Evolutionary conservation across 2,329 filamentous ascomycete genomes (phyloP).

Genomic region (Cytospora piceicola): DNA sequence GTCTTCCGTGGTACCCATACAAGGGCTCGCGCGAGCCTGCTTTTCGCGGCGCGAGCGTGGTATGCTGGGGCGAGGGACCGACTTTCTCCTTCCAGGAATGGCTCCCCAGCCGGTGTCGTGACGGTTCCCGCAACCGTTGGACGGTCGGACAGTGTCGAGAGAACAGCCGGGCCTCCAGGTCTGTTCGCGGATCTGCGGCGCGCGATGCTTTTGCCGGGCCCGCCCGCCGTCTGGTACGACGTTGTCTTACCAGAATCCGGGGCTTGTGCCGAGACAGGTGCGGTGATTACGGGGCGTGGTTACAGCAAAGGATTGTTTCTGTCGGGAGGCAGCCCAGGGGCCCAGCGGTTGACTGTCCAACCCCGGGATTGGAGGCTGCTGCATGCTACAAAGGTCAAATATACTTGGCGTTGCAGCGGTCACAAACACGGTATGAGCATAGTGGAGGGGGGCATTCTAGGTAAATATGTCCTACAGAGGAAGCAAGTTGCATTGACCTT

Average conservation of each 20-base stretch:
- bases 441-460: too few relatives aligned
- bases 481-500: too few relatives aligned
- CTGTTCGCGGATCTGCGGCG: background rate
- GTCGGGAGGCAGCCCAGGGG: background rate
- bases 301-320: background rate
- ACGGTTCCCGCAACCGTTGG: background rate
- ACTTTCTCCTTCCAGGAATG: background rate
- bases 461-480: too few relatives aligned
- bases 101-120: background rate
- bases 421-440: too few relatives aligned
- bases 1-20: background rate
- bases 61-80: too few relatives aligned
- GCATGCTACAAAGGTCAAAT: too few relatives aligned
- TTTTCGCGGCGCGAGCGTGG: background rate
- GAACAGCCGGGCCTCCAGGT: too few relatives aligned
- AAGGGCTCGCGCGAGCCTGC: too few relatives aligned
- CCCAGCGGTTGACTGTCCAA: background rate
- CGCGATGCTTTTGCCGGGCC: background rate
- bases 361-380: too few relatives aligned
- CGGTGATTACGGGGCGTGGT: background rate
- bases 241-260: slow-evolving; percentile 17
- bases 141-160: background rate
- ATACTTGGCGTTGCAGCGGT: too few relatives aligned
- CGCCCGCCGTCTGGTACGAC: slow-evolving; percentile 7
- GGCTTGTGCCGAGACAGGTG: slow-evolving; percentile 11